Percentiles rank a stretch among this genome's conserved stretches.
Conservation (phyloP, 2,329 filamentous ascomycete species). For the Fusarium drepaniforme region DNA sequence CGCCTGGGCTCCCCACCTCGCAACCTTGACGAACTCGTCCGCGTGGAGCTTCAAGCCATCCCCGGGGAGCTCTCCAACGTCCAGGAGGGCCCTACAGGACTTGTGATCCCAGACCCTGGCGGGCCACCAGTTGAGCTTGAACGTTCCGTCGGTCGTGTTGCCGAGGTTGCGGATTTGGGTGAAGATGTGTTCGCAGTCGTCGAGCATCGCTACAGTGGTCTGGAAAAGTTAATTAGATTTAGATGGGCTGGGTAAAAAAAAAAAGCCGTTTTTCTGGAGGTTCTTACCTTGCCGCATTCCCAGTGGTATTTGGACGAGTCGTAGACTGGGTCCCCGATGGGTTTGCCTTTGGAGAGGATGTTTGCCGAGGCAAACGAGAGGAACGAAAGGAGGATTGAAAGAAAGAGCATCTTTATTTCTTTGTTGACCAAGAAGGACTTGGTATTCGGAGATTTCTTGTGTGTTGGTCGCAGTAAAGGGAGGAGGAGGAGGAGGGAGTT, state of each 20-base stretch:
- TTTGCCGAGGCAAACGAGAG: not conserved
- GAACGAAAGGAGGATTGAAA: not conserved
- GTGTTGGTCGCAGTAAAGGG: not conserved
- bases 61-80: not conserved
- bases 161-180: not conserved
- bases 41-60: not conserved
- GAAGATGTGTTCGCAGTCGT: not conserved
- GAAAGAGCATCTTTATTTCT: not conserved
- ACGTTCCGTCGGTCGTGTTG: not conserved
- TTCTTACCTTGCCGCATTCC: conserved; percentile 11
- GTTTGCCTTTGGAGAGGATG: not conserved
- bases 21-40: not conserved
- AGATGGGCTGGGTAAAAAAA: no score
- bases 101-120: not conserved
- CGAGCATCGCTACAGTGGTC: not conserved
- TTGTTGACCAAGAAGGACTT: not conserved
- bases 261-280: not conserved
- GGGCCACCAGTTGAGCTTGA: not conserved
- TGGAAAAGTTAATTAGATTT: no score
- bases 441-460: not conserved
- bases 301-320: conserved; percentile 5
- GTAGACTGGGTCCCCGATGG: not conserved
- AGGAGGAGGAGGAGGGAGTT: not conserved
- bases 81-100: not conserved
- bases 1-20: not conserved